Conservation (phyloP, 495 filamentous ascomycete genomes). For the Amphirosellinia nigrospora region DNA sequence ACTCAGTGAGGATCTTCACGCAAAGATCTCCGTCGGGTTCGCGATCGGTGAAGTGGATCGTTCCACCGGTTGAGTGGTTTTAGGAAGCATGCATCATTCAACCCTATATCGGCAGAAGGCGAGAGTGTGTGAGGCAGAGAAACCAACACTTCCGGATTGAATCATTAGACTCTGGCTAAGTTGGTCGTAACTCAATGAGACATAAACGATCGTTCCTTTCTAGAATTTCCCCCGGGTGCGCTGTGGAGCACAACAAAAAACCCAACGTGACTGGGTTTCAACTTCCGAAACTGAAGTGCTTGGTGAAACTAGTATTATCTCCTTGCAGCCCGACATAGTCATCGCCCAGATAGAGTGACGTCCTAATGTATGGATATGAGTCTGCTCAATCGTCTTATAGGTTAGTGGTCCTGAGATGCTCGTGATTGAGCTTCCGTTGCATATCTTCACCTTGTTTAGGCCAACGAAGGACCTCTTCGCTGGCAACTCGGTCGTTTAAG, state of each 20-base stretch:
- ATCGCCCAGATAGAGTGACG: background rate
- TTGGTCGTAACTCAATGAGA: background rate
- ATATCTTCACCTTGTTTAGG: background rate
- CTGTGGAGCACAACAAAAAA: background rate
- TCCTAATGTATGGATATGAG: background rate
- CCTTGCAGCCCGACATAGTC: background rate
- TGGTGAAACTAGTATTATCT: background rate
- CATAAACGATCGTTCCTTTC: background rate
- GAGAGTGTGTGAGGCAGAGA: background rate
- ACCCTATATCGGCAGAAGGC: background rate
- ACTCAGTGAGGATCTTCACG: background rate
- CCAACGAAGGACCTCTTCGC: background rate
- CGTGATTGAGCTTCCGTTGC: background rate
- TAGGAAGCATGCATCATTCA: background rate
- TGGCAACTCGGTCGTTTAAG: background rate
- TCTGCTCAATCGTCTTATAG: background rate
- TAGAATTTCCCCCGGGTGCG: background rate
- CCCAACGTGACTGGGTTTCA: background rate
- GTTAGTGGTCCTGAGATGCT: background rate
- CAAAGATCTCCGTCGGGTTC: conserved; percentile 6
- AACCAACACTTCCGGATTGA: background rate
- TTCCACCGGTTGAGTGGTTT: background rate
- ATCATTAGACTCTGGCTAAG: background rate
- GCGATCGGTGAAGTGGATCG: background rate
- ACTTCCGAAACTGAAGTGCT: background rate